These are phyloP conservation scores for Tricholoma bakamatsutake DNA, from an alignment of 768 basidiomycete genomes.

Conservation along the genomic window DNA sequence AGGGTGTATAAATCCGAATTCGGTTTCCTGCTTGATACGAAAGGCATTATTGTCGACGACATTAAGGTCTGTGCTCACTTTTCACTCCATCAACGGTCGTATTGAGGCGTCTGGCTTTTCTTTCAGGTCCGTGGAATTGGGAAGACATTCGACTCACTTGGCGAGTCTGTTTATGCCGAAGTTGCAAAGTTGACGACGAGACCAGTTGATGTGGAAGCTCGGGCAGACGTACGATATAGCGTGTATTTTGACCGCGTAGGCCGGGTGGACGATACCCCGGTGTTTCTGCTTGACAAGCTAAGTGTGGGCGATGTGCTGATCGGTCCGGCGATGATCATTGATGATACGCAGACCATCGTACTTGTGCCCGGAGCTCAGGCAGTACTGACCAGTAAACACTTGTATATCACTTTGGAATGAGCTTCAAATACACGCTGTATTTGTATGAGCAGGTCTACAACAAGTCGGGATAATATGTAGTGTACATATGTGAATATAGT, in stretches of 20 bases:
- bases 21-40: slow-evolving; percentile 85
- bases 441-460: neutral
- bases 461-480: neutral
- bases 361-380: slow-evolving; percentile 70
- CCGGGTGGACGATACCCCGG: slow-evolving; percentile 71
- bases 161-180: slow-evolving; percentile 75
- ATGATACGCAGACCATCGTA: slow-evolving; percentile 93
- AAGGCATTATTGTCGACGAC: slow-evolving; percentile 84
- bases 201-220: slow-evolving; percentile 31
- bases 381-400: slow-evolving; percentile 61
- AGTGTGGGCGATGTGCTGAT: slow-evolving; percentile 63
- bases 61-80: slow-evolving; percentile 52
- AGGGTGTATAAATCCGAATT: slow-evolving; percentile 81
- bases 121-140: slow-evolving; percentile 80
- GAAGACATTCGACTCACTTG: slow-evolving; percentile 80
- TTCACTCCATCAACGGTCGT: neutral
- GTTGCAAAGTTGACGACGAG: slow-evolving; percentile 45
- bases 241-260: slow-evolving; percentile 84
- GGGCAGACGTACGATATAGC: slow-evolving; percentile 49
- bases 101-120: neutral
- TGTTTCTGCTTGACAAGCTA: slow-evolving; percentile 65
- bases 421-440: neutral
- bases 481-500: no score
- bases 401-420: slow-evolving; percentile 46
- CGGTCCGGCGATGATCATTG: slow-evolving; percentile 93